Evolutionary conservation across 306 rosid genomes (phyloP).

Genomic region (Alnus glutinosa): DNA sequence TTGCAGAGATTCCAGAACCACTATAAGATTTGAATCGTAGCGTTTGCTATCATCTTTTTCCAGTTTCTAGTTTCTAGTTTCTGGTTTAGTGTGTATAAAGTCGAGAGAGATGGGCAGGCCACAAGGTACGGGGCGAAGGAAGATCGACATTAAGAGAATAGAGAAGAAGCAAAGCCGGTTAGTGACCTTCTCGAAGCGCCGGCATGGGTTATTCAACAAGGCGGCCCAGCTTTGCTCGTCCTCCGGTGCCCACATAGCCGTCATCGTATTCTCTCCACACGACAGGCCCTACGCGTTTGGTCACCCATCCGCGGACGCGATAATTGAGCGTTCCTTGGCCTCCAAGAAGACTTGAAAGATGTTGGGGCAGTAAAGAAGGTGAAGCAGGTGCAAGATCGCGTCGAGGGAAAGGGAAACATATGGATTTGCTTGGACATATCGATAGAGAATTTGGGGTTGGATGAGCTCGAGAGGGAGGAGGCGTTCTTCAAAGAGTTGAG

Average conservation of each 20-base stretch:
- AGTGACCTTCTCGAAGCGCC: conserved; percentile 23
- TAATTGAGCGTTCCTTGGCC: neutral
- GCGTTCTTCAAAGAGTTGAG: conserved; percentile 3
- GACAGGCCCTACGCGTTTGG: conserved; percentile 8
- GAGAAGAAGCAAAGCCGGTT: neutral
- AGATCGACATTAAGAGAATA: conserved; percentile 8
- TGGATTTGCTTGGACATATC: conserved; percentile 23
- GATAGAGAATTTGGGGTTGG: conserved; percentile 24
- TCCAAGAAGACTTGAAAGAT: too few relatives aligned
- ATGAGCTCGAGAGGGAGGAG: conserved; percentile 24
- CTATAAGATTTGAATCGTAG: too few relatives aligned
- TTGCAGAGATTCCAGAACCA: too few relatives aligned
- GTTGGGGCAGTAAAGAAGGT: neutral
- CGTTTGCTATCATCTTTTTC: too few relatives aligned
- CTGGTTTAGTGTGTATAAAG: too few relatives aligned
- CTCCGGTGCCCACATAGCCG: neutral
- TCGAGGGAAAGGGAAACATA: neutral
- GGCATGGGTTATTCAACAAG: conserved; percentile 19
- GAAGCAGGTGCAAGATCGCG: neutral
- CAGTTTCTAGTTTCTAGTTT: too few relatives aligned
- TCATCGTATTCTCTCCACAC: conserved; percentile 9
- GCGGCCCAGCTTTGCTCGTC: neutral
- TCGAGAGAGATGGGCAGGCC: neutral
- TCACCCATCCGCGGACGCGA: conserved; percentile 10
- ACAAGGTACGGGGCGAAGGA: conserved; percentile 1